A percentile compares a stretch with the other conserved stretches of the same genome.
phyloP scores from a whole-genome alignment of 345 rosid species.

The Euphorbia pulcherrima region DNA sequence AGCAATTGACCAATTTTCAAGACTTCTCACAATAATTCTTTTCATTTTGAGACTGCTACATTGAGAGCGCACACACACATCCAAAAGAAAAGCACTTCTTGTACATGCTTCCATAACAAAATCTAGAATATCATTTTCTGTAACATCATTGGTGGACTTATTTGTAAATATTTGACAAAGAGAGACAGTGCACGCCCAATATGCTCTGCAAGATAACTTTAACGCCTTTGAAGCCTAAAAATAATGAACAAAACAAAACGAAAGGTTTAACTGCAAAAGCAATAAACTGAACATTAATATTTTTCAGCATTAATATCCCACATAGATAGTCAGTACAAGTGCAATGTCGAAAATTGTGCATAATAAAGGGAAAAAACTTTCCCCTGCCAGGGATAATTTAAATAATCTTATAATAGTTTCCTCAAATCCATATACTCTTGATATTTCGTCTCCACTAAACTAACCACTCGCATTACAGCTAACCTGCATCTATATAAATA shows the following conservation, averaged over 20 bases:
- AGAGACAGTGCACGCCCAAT: slow-evolving; percentile 58
- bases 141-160: slow-evolving; percentile 33
- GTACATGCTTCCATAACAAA: slow-evolving; percentile 54
- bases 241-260: slow-evolving; percentile 14
- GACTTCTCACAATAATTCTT: slow-evolving; percentile 38
- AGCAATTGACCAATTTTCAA: slow-evolving; percentile 69
- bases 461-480: background rate
- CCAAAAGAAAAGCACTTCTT: slow-evolving; percentile 65
- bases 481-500: background rate
- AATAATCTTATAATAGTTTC: background rate
- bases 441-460: background rate
- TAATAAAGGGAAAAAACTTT: too few species aligned
- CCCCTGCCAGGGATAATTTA: background rate
- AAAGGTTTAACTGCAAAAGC: slow-evolving; percentile 9
- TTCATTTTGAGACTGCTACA: slow-evolving; percentile 40
- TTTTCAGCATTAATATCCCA: background rate
- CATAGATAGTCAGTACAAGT: too few species aligned
- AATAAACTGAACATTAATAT: background rate
- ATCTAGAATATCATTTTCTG: slow-evolving; percentile 51
- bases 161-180: slow-evolving; percentile 41
- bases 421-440: background rate
- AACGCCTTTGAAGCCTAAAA: slow-evolving; percentile 78
- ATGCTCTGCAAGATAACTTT: slow-evolving; percentile 63
- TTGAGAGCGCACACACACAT: slow-evolving; percentile 64
- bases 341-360: too few species aligned